Evolutionary conservation across 345 rosid species (phyloP), one percentile per base, ranked within the genome.

Genomic region (Moringa oleifera): DNA sequence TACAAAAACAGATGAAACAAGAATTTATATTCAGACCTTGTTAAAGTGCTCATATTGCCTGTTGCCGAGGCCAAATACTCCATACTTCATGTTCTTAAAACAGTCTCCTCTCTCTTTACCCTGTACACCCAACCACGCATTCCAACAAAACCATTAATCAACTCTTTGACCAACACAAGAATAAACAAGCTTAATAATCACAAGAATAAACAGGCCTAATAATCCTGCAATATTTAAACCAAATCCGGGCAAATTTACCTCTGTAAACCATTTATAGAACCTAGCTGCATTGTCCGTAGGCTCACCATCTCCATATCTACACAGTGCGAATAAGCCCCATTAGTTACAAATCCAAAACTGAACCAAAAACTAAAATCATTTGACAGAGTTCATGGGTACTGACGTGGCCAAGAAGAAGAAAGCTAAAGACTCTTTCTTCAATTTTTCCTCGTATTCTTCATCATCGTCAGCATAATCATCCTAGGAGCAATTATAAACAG

Each of bases 201-300:
- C 69, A 55, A 33, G 69, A 71, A 61, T 24, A n/a, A 9, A 53
- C 13, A 56, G 0, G 37, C n/a, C n/a, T n/a, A n/a, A n/a, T n/a
- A n/a, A n/a, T n/a, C n/a, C n/a, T n/a, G n/a, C n/a, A n/a, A n/a
- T n/a, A n/a, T 19, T 6, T 8, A 0, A 53, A 19, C 22, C 50
- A 57, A 61, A 24, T 58, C 50, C 28, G 63, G 58, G 18, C 20
- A 67, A 59, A 68, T 60, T 66, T 61, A 95, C 98, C 89, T 95
- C 99, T 2, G 82, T 78, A 64, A 95, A 87, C 99, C 99, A 95
- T 80, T 95, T 95, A 70, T 84, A 89, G 81, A 95, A 95, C 81
- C 96, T 89, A 4, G 99, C 99, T 0, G 99, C 99, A 69, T 95
- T 95, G 28, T 95, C 99, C 0, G 99, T 95, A 16, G 99, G 99